phyloP scores from a whole-genome alignment of 75 land plant genomes.

The Cryptomeria japonica region DNA sequence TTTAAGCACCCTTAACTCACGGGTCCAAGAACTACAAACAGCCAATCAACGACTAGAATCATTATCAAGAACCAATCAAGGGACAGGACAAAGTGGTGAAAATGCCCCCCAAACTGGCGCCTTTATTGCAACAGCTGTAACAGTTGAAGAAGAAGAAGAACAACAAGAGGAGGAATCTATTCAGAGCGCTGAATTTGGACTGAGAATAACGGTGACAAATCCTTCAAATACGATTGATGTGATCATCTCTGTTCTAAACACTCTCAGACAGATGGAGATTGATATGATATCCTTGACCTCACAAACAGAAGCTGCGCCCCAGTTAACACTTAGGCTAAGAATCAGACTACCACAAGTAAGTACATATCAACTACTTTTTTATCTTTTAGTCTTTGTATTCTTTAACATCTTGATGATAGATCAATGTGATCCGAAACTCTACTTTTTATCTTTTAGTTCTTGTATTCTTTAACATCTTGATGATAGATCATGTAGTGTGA shows the following conservation, averaged over 20 bases:
- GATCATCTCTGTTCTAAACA: neutral
- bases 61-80: neutral
- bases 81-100: too few species aligned
- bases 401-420: too few species aligned
- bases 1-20: neutral
- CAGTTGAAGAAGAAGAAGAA: neutral
- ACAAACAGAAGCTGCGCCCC: neutral
- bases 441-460: too few species aligned
- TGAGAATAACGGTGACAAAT: neutral
- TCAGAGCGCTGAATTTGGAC: neutral
- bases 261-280: neutral
- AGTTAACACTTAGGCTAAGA: neutral
- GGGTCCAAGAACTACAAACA: neutral
- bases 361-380: too few species aligned
- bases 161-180: neutral
- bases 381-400: too few species aligned
- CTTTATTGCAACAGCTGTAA: neutral
- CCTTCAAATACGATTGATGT: neutral
- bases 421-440: too few species aligned
- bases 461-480: too few species aligned
- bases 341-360: neutral
- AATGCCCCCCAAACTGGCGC: neutral
- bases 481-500: too few species aligned
- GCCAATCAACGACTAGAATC: neutral
- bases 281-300: neutral